Evolutionary conservation across 192 early-diverging fungal genomes (phyloP).

Genomic region (Chytriomyces sp.): DNA sequence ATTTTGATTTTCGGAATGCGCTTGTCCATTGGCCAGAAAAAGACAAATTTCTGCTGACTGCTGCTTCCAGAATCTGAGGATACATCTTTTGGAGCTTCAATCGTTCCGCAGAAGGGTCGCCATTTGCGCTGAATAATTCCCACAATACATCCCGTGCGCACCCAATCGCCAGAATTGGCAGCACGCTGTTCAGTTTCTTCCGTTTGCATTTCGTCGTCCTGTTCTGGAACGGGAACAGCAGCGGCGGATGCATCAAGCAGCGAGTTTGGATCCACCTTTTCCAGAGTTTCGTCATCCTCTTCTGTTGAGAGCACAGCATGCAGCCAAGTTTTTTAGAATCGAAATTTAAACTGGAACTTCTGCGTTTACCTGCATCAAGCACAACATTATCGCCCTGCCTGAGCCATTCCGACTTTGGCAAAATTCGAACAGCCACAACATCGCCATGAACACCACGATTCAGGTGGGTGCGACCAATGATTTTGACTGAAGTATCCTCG

Average conservation of each 20-base stretch:
- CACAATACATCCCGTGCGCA: constrained; percentile 87
- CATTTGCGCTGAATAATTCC: constrained; percentile 95
- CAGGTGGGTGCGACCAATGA: constrained; percentile 81
- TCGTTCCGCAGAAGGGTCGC: constrained; percentile 91
- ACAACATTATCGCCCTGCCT: constrained; percentile 71
- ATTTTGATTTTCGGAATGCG: constrained; percentile 94
- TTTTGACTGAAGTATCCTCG: constrained; percentile 73
- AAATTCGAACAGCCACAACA: constrained; percentile 82
- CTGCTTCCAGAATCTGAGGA: constrained; percentile 48
- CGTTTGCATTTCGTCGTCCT: constrained; percentile 36
- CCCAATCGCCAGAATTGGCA: constrained; percentile 42
- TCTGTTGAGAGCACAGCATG: constrained; percentile 29
- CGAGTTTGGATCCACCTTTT: constrained; percentile 31
- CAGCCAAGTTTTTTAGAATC: background rate
- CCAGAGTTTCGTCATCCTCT: constrained; percentile 59
- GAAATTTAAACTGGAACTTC: constrained; percentile 11
- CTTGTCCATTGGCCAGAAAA: constrained; percentile 89
- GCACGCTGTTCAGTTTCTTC: constrained; percentile 36
- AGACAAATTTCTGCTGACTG: constrained; percentile 72
- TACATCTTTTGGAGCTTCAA: constrained; percentile 64
- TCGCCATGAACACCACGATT: constrained; percentile 95
- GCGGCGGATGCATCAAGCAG: constrained; percentile 26
- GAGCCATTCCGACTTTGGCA: constrained; percentile 88
- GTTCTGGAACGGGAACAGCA: background rate
- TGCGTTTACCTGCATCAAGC: constrained; percentile 75